phyloP scores from a whole-genome alignment of 2,329 filamentous ascomycete genomes.

The Monilinia vaccinii-corymbosi region DNA sequence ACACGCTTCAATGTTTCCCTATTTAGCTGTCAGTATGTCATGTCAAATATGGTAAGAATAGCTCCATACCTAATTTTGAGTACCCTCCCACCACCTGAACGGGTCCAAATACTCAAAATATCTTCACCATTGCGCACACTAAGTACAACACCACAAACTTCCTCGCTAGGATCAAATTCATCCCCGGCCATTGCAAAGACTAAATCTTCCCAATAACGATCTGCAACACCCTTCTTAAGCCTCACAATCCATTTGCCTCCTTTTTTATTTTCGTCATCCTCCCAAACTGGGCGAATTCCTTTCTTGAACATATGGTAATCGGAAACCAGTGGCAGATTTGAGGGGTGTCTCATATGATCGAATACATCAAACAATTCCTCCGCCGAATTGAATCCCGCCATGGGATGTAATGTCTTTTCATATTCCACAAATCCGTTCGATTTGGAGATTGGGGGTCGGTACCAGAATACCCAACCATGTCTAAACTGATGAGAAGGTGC shows the following conservation, averaged over 20 bases:
- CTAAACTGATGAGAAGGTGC: slow-evolving; percentile 55
- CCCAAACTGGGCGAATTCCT: slow-evolving; percentile 94
- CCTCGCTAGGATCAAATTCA: slow-evolving; percentile 83
- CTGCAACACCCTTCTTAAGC: slow-evolving; percentile 92
- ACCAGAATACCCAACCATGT: slow-evolving; percentile 94
- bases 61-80: slow-evolving; percentile 80
- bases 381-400: slow-evolving; percentile 71
- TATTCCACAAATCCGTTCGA: slow-evolving; percentile 83
- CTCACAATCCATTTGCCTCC: slow-evolving; percentile 97
- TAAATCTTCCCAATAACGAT: slow-evolving; percentile 95
- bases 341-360: slow-evolving; percentile 81
- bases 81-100: slow-evolving; percentile 84
- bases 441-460: slow-evolving; percentile 91
- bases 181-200: slow-evolving; percentile 86
- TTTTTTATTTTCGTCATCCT: slow-evolving; percentile 92
- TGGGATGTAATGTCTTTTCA: slow-evolving; percentile 86
- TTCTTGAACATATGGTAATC: slow-evolving; percentile 99
- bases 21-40: slow-evolving; percentile 12
- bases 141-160: slow-evolving; percentile 89
- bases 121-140: slow-evolving; percentile 94
- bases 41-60: slow-evolving; percentile 8
- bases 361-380: slow-evolving; percentile 93
- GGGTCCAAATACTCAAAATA: slow-evolving; percentile 95
- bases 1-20: slow-evolving; percentile 93
- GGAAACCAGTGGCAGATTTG: slow-evolving; percentile 77